Percentiles rank a stretch among this genome's conserved stretches.
phyloP scores from a whole-genome alignment of 2,329 filamentous ascomycete species.

The Penicillium sp. region DNA sequence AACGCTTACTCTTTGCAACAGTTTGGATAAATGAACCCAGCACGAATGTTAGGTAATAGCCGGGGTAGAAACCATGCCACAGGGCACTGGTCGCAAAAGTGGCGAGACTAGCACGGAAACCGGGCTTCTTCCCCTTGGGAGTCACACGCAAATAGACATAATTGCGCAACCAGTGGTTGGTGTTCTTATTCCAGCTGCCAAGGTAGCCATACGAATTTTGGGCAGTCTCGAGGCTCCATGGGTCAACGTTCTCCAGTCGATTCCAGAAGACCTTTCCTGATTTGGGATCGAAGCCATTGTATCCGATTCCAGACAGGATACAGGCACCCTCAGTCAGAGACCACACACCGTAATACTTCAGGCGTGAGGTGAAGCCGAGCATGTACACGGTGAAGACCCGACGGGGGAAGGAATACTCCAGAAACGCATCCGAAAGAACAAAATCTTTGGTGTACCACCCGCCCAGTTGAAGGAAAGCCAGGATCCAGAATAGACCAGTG shows the following conservation, averaged over 20 bases:
- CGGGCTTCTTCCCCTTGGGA: constrained; percentile 89
- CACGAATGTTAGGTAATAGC: constrained; percentile 88
- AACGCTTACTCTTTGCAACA: constrained; percentile 71
- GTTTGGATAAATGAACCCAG: constrained; percentile 89
- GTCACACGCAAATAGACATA: constrained; percentile 95
- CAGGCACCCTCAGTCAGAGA: constrained; percentile 86
- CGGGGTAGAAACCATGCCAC: constrained; percentile 97
- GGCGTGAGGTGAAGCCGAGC: constrained; percentile 71
- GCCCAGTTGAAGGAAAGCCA: constrained; percentile 67
- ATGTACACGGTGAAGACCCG: constrained; percentile 77
- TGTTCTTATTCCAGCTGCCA: constrained; percentile 97
- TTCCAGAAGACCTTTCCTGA: constrained; percentile 87
- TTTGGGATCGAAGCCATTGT: constrained; percentile 80
- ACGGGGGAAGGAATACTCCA: constrained; percentile 61
- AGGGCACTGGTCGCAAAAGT: constrained; percentile 93
- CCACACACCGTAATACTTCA: constrained; percentile 98
- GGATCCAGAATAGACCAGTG: constrained; percentile 71
- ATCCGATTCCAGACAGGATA: constrained; percentile 87
- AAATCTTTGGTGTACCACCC: constrained; percentile 59
- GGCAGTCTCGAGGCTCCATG: constrained; percentile 77
- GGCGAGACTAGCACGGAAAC: constrained; percentile 87
- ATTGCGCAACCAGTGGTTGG: constrained; percentile 92
- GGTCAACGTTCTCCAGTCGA: constrained; percentile 80
- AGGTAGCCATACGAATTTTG: constrained; percentile 92
- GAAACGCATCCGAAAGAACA: constrained; percentile 60